Conservation (phyloP, 2,329 filamentous ascomycete species). For the Cladosporium velox region DNA sequence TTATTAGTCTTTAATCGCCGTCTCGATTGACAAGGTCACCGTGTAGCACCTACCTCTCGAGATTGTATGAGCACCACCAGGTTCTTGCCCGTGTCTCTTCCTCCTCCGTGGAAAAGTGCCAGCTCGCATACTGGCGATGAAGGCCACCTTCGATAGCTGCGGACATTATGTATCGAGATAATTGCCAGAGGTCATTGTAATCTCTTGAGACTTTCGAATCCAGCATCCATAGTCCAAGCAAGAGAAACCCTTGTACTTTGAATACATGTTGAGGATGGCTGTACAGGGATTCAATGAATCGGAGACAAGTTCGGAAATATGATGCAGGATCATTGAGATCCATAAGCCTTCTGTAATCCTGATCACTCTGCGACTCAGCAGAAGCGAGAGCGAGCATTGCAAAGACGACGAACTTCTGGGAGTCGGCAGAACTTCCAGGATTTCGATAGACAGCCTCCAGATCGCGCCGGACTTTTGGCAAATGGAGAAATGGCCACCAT, state of each 20-base stretch:
- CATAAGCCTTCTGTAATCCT: not conserved
- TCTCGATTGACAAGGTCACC: not conserved
- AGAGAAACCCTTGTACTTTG: not conserved
- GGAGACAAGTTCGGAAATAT: not conserved
- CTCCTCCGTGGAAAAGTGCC: slow-evolving; percentile 1
- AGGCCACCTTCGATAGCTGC: not conserved
- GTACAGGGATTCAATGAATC: not conserved
- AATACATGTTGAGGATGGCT: not conserved
- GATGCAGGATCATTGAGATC: not conserved
- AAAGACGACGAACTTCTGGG: not conserved
- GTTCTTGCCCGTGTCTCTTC: not conserved
- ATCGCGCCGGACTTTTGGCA: not conserved
- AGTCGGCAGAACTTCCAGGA: not conserved
- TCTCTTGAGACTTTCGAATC: not conserved
- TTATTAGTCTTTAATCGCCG: not conserved
- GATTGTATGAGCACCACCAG: slow-evolving; percentile 3
- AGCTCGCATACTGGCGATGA: slow-evolving; percentile 2
- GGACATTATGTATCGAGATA: not conserved
- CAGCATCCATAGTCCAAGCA: not conserved
- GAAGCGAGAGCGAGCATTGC: not conserved
- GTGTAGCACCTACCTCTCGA: not conserved
- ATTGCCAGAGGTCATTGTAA: not conserved
- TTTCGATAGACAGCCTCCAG: not conserved
- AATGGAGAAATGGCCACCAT: not conserved
- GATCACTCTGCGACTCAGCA: not conserved